Evolutionary conservation across 73 alveolate species (phyloP).

Genomic region (Tetrahymena malaccensis): DNA sequence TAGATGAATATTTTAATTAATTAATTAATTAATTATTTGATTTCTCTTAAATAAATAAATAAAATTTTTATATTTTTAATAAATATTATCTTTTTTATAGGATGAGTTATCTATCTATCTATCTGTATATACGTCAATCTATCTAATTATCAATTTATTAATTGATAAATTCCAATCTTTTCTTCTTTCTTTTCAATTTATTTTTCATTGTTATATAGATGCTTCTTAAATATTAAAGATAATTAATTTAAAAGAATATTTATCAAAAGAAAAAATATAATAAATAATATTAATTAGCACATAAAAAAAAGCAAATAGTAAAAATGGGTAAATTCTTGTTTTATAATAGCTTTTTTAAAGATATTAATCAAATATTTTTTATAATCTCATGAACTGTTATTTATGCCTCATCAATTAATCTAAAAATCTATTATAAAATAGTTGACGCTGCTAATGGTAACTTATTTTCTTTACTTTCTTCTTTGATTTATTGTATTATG

Average conservation of each 20-base stretch:
- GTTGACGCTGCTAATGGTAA: background rate
- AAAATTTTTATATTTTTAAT: no score
- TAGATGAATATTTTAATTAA: no score
- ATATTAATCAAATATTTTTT: background rate
- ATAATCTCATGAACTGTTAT: background rate
- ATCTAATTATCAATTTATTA: no score
- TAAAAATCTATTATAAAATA: background rate
- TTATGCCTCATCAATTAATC: background rate
- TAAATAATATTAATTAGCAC: background rate
- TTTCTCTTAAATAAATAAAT: no score
- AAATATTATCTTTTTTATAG: background rate
- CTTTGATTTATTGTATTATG: background rate
- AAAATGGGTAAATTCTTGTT: background rate
- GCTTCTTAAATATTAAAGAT: background rate
- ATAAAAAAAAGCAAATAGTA: background rate
- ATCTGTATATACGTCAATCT: no score
- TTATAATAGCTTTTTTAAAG: background rate
- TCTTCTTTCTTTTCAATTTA: background rate
- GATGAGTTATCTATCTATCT: background rate
- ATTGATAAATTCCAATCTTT: background rate
- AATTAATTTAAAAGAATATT: background rate
- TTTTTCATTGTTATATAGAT: background rate
- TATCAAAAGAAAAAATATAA: background rate
- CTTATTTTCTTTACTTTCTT: background rate
- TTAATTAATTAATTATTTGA: no score